Percentiles rank a stretch among this genome's conserved stretches.
These are phyloP conservation scores for Phytopythium helicoides DNA, from an alignment of 352 stramenopile species.

Conservation along the genomic window DNA sequence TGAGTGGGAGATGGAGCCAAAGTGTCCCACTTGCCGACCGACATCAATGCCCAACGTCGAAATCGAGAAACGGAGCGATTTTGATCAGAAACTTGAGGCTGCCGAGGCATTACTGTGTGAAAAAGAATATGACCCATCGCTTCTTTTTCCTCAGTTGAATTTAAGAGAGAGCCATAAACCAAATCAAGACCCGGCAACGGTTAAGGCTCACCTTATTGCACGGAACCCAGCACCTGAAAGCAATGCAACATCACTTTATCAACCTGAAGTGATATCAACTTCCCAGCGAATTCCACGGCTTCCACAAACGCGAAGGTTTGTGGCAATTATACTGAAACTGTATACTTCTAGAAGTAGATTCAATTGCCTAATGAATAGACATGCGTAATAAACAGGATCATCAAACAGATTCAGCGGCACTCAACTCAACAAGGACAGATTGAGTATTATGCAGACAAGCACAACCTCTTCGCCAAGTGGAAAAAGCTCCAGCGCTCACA, in stretches of 20 bases:
- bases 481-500: slow-evolving; percentile 60
- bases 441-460: slow-evolving; percentile 65
- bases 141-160: not conserved
- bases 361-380: not conserved
- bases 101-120: slow-evolving; percentile 51
- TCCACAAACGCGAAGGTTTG: slow-evolving; percentile 55
- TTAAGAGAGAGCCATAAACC: not conserved
- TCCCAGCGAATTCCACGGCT: slow-evolving; percentile 49
- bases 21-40: slow-evolving; percentile 24
- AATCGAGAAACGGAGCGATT: slow-evolving; percentile 29
- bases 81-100: slow-evolving; percentile 60
- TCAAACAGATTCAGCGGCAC: slow-evolving; percentile 60
- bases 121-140: slow-evolving; percentile 27
- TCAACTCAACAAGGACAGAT: slow-evolving; percentile 57
- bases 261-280: slow-evolving; percentile 22
- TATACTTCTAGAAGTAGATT: too few relatives aligned
- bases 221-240: not conserved
- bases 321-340: not conserved
- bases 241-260: slow-evolving; percentile 16
- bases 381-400: slow-evolving; percentile 25
- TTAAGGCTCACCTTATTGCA: not conserved
- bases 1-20: slow-evolving; percentile 47
- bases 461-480: slow-evolving; percentile 75
- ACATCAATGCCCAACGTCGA: slow-evolving; percentile 16
- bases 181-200: not conserved